Conservation (phyloP, 2,329 filamentous ascomycete genomes). For the Arthroderma uncinatum region DNA sequence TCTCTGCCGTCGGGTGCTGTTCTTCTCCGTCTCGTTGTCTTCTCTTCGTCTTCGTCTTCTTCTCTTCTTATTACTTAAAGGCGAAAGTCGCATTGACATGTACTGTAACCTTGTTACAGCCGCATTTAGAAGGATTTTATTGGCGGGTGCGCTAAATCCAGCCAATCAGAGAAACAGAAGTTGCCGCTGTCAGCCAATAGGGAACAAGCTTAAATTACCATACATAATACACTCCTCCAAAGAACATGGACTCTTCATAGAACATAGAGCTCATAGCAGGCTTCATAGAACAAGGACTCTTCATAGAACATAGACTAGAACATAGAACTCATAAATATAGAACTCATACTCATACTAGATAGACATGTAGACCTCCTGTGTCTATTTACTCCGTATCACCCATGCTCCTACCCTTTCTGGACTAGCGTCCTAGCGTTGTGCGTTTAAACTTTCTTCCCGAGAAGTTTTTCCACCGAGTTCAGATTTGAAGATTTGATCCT, state of each 20-base stretch:
- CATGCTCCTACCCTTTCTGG: not conserved
- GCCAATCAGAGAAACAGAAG: not conserved
- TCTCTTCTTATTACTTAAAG: not conserved
- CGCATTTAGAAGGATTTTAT: not conserved
- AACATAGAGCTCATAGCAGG: too few species aligned
- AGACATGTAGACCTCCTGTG: too few species aligned
- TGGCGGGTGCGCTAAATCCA: not conserved
- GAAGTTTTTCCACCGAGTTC: not conserved
- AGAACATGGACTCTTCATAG: too few species aligned
- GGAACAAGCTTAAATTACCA: not conserved
- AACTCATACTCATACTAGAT: too few species aligned
- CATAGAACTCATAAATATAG: too few species aligned
- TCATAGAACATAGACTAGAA: too few species aligned
- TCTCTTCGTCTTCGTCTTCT: not conserved
- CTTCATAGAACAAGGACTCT: too few species aligned
- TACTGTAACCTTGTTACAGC: not conserved
- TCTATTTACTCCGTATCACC: not conserved
- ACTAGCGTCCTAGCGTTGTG: not conserved
- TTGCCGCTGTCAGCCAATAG: not conserved
- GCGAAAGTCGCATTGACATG: not conserved
- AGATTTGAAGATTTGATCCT: not conserved
- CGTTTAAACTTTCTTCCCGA: conserved; percentile 2
- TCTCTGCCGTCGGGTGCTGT: not conserved
- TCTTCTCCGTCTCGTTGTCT: not conserved
- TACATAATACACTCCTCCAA: not conserved